Evolutionary conservation across 2,329 filamentous ascomycete genomes (phyloP).

Genomic region (Curvularia lunata): DNA sequence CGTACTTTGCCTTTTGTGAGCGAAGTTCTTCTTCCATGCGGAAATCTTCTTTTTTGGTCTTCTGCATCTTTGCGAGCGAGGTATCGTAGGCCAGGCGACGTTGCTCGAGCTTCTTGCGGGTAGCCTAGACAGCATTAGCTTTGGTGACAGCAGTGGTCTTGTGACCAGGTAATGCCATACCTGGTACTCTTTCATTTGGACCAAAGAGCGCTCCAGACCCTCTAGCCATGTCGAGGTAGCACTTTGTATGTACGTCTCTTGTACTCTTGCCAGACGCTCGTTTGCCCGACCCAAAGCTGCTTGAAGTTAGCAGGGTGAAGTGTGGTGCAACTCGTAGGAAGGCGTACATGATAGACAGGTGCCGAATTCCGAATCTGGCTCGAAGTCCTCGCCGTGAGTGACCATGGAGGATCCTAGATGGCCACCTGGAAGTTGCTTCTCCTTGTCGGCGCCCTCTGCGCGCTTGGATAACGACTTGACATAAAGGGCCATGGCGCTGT

Average conservation of each 20-base stretch:
- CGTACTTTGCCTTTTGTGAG: slow-evolving; percentile 91
- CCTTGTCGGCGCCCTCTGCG: slow-evolving; percentile 83
- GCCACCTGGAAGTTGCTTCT: slow-evolving; percentile 80
- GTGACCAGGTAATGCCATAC: slow-evolving; percentile 56
- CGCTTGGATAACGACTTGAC: slow-evolving; percentile 87
- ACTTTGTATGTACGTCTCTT: slow-evolving; percentile 80
- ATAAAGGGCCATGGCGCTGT: slow-evolving; percentile 83
- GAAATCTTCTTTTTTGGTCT: slow-evolving; percentile 92
- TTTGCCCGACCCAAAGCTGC: slow-evolving; percentile 81
- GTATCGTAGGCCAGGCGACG: slow-evolving; percentile 90
- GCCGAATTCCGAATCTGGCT: slow-evolving; percentile 87
- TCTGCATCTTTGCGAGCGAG: slow-evolving; percentile 87
- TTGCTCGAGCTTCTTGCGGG: slow-evolving; percentile 92
- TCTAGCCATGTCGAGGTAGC: slow-evolving; percentile 87
- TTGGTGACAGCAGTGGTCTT: not conserved
- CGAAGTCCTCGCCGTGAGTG: slow-evolving; percentile 89
- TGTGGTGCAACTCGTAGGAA: not conserved
- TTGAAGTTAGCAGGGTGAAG: slow-evolving; percentile 23
- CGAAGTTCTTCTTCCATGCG: slow-evolving; percentile 91
- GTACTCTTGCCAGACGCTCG: slow-evolving; percentile 82
- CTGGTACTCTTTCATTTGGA: slow-evolving; percentile 98
- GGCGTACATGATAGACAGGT: slow-evolving; percentile 76
- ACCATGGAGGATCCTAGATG: slow-evolving; percentile 87
- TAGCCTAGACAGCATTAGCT: slow-evolving; percentile 57
- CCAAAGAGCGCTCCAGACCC: slow-evolving; percentile 84